Evolutionary conservation across 495 filamentous ascomycete species (phyloP).

Genomic region (Neurospora sp.): DNA sequence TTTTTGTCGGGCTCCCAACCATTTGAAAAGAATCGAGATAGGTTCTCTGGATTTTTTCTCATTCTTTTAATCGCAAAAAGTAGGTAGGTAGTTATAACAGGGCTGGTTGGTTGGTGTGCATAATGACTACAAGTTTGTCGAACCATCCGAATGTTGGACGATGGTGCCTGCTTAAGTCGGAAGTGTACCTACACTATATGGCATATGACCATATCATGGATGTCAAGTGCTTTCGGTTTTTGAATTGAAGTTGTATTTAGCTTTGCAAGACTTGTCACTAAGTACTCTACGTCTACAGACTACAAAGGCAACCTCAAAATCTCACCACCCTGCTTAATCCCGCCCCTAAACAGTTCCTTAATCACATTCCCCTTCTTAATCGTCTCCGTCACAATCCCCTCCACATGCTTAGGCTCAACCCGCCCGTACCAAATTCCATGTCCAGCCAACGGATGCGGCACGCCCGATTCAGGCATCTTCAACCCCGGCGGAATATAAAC

Average conservation of each 20-base stretch:
- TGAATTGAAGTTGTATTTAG: too few relatives aligned
- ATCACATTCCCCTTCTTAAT: constrained; percentile 63
- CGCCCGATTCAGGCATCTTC: constrained; percentile 13
- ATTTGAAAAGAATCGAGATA: not conserved
- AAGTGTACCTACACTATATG: too few relatives aligned
- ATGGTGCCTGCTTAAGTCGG: too few relatives aligned
- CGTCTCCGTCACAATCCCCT: constrained; percentile 77
- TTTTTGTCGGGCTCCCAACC: not conserved
- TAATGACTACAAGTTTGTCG: too few relatives aligned
- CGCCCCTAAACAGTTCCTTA: constrained; percentile 62
- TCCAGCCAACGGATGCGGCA: constrained; percentile 55
- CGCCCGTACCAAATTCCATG: constrained; percentile 91
- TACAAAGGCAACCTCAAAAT: constrained; percentile 29
- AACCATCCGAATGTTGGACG: too few relatives aligned
- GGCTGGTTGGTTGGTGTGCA: too few relatives aligned
- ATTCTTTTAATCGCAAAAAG: too few relatives aligned
- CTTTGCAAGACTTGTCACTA: too few relatives aligned
- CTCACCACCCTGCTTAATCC: constrained; percentile 36
- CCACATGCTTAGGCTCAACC: constrained; percentile 75
- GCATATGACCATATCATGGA: too few relatives aligned
- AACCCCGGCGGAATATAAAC: constrained; percentile 64
- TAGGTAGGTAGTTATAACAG: too few relatives aligned
- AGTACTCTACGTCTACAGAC: not conserved
- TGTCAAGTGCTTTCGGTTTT: too few relatives aligned
- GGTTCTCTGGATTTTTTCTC: not conserved